A percentile compares a stretch with the other conserved stretches of the same genome.
Conservation (phyloP, 2,329 filamentous ascomycete species). For the Didymosphaeria variabile region DNA sequence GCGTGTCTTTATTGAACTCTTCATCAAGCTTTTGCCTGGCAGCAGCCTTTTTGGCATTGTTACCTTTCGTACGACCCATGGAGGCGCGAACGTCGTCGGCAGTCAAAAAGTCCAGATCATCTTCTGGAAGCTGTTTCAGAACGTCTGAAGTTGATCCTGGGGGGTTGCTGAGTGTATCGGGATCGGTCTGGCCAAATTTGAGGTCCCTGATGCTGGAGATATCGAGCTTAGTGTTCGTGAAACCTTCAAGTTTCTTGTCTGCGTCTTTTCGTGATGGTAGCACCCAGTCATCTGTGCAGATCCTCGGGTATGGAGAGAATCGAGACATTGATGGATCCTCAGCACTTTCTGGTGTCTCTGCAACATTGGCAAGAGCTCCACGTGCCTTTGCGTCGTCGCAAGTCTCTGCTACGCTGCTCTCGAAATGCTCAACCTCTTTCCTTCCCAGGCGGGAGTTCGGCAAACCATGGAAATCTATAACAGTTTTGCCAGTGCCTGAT, state of each 20-base stretch:
- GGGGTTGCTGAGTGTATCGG: neutral
- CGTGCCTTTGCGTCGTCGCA: neutral
- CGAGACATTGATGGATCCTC: neutral
- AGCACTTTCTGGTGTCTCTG: neutral
- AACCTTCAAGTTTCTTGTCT: neutral
- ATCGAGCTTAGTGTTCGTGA: neutral
- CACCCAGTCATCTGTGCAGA: slow-evolving; percentile 3
- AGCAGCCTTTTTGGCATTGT: slow-evolving; percentile 23
- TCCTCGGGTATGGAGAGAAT: slow-evolving; percentile 6
- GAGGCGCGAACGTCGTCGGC: slow-evolving; percentile 54
- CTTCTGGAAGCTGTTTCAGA: slow-evolving; percentile 44
- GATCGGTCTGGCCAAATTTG: neutral
- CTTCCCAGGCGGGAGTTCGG: neutral
- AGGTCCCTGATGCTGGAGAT: neutral
- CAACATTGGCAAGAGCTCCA: neutral
- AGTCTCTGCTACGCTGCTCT: neutral
- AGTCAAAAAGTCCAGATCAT: slow-evolving; percentile 54
- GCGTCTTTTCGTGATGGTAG: neutral
- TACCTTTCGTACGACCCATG: slow-evolving; percentile 45
- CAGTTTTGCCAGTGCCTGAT: neutral
- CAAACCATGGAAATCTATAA: neutral
- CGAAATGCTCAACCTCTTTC: slow-evolving; percentile 1
- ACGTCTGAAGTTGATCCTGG: slow-evolving; percentile 34
- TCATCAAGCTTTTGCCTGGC: slow-evolving; percentile 38
- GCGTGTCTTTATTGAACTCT: slow-evolving; percentile 30